Conservation (phyloP, 805 yeast genomes). For the Lachancea quebecensis region DNA sequence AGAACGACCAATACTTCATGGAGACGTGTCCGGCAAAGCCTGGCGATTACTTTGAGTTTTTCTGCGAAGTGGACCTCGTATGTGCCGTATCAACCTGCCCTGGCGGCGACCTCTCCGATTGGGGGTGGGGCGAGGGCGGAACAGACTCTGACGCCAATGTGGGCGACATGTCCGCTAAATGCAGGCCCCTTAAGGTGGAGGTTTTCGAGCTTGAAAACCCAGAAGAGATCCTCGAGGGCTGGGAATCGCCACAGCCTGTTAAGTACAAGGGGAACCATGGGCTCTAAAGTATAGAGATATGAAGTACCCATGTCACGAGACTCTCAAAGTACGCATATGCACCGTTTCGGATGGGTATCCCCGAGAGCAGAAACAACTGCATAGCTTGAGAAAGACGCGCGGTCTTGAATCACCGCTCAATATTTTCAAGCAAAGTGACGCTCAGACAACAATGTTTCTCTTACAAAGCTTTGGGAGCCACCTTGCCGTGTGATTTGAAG, state of each 20-base stretch:
- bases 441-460: too few species aligned
- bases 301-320: too few species aligned
- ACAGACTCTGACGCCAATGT: slow-evolving; percentile 24
- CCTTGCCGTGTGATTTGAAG: too few species aligned
- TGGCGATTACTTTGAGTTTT: slow-evolving; percentile 57
- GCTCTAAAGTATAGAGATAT: slow-evolving; percentile 2
- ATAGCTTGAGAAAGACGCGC: too few species aligned
- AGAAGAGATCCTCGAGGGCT: slow-evolving; percentile 37
- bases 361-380: too few species aligned
- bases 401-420: too few species aligned
- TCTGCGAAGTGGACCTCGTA: slow-evolving; percentile 58
- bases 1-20: slow-evolving; percentile 62
- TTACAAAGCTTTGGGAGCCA: too few species aligned
- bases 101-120: slow-evolving; percentile 59
- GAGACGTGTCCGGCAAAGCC: slow-evolving; percentile 58
- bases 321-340: too few species aligned
- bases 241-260: slow-evolving; percentile 47
- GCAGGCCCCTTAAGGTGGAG: slow-evolving; percentile 58
- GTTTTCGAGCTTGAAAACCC: slow-evolving; percentile 47
- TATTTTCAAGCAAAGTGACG: too few species aligned
- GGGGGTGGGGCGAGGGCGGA: slow-evolving; percentile 60
- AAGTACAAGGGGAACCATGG: slow-evolving; percentile 57
- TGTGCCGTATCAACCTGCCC: slow-evolving; percentile 65
- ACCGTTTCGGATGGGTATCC: too few species aligned
- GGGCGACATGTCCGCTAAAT: slow-evolving; percentile 51